Percentiles rank a stretch among this genome's conserved stretches.
These are phyloP conservation scores for Suillus alpinus DNA, from an alignment of 768 basidiomycete species.

Conservation along the genomic window DNA sequence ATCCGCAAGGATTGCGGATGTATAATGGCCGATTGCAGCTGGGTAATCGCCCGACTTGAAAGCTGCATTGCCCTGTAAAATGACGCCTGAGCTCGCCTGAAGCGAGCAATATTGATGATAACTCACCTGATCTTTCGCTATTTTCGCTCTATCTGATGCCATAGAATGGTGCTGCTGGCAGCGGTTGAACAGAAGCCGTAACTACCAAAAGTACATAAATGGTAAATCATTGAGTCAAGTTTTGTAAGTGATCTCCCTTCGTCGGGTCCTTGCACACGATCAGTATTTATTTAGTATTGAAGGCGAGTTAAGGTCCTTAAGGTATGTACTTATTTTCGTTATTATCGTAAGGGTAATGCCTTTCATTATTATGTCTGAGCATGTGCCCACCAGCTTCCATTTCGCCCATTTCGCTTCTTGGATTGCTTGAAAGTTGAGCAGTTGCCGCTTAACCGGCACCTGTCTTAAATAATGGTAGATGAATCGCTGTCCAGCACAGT, in stretches of 20 bases:
- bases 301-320: background rate
- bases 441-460: background rate
- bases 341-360: background rate
- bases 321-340: background rate
- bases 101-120: background rate
- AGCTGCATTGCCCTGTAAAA: conserved; percentile 73
- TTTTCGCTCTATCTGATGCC: conserved; percentile 33
- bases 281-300: background rate
- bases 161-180: conserved; percentile 15
- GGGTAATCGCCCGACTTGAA: conserved; percentile 83
- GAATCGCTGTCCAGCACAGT: conserved; percentile 4
- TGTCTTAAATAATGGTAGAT: background rate
- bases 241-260: background rate
- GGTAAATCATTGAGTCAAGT: background rate
- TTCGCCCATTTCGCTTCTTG: background rate
- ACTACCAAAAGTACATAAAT: background rate
- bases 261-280: background rate
- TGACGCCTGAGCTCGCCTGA: background rate
- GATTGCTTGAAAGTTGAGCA: background rate
- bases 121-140: conserved; percentile 32
- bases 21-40: conserved; percentile 83
- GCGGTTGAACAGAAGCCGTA: background rate
- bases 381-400: background rate
- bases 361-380: background rate
- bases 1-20: conserved; percentile 73